These are phyloP conservation scores for Boechera stricta DNA, from an alignment of 345 rosid species.

Conservation along the genomic window DNA sequence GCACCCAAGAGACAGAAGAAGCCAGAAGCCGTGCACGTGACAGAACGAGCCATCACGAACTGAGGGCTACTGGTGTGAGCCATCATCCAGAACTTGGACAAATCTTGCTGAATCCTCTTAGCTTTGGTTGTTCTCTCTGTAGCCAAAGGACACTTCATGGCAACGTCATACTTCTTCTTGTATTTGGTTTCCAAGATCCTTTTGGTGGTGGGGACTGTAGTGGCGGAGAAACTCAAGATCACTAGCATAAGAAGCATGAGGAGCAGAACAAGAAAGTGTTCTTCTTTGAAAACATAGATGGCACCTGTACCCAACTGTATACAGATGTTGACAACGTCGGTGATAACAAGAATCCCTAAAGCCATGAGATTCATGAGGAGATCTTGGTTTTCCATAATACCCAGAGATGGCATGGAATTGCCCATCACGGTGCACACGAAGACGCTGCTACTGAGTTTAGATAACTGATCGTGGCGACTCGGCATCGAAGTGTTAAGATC, in stretches of 20 bases:
- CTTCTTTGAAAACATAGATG: constrained; percentile 61
- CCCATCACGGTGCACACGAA: constrained; percentile 80
- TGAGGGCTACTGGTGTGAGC: constrained; percentile 89
- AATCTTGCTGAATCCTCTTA: constrained; percentile 58
- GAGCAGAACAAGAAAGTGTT: constrained; percentile 55
- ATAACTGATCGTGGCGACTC: constrained; percentile 74
- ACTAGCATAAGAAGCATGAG: constrained; percentile 12
- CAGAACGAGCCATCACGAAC: constrained; percentile 80
- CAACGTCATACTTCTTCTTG: constrained; percentile 33
- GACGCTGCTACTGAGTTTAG: constrained; percentile 81
- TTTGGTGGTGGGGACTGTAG: not conserved
- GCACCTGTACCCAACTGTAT: constrained; percentile 84
- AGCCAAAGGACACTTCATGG: constrained; percentile 54
- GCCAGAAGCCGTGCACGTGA: constrained; percentile 75
- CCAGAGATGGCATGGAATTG: constrained; percentile 88
- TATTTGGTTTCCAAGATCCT: constrained; percentile 15
- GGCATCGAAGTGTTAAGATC: constrained; percentile 97
- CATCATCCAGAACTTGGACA: constrained; percentile 86
- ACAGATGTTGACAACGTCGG: constrained; percentile 68
- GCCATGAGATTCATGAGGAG: constrained; percentile 64
- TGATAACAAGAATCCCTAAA: constrained; percentile 72
- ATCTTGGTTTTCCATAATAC: constrained; percentile 69
- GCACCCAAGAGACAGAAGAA: constrained; percentile 73
- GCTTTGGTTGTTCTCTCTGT: constrained; percentile 43
- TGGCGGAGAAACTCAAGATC: constrained; percentile 7